phyloP scores from a whole-genome alignment of 345 rosid genomes.

The Citrus inodora region DNA sequence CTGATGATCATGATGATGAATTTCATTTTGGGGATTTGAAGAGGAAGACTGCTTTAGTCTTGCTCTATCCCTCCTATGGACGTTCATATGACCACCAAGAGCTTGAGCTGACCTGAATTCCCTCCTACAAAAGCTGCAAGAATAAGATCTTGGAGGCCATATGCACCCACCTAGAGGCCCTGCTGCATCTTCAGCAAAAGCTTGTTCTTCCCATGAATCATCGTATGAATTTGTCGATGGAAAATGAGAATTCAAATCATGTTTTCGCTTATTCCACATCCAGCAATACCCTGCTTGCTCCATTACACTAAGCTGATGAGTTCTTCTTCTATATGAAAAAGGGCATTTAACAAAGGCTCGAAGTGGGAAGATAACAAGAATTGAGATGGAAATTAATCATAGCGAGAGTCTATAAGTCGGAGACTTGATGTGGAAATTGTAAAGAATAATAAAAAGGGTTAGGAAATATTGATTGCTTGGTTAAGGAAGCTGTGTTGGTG shows the following conservation, averaged over 20 bases:
- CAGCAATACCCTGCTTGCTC: conserved; percentile 36
- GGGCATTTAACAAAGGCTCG: background rate
- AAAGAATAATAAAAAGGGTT: background rate
- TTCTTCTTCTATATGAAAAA: background rate
- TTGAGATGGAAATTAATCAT: background rate
- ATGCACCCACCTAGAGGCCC: conserved; percentile 53
- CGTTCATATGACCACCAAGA: conserved; percentile 94
- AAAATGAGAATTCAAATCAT: conserved; percentile 33
- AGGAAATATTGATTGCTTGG: conserved; percentile 17
- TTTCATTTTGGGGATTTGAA: conserved; percentile 29
- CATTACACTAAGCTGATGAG: conserved; percentile 19
- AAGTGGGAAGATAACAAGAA: background rate
- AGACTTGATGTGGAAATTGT: conserved; percentile 9
- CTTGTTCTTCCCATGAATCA: conserved; percentile 91
- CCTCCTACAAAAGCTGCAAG: conserved; percentile 80
- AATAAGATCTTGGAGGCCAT: conserved; percentile 96
- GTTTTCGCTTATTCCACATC: conserved; percentile 50
- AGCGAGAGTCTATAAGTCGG: background rate
- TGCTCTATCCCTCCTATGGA: conserved; percentile 92
- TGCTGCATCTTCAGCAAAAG: conserved; percentile 77
- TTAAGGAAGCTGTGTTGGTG: conserved; percentile 41
- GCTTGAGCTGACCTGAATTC: conserved; percentile 92
- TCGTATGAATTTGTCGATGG: conserved; percentile 33
- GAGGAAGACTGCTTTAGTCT: conserved; percentile 64
- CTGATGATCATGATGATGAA: conserved; percentile 25